A percentile compares a stretch with the other conserved stretches of the same genome.
These are phyloP conservation scores for Lecanicillium sp. DNA, from an alignment of 2,329 filamentous ascomycete species.

Conservation along the genomic window DNA sequence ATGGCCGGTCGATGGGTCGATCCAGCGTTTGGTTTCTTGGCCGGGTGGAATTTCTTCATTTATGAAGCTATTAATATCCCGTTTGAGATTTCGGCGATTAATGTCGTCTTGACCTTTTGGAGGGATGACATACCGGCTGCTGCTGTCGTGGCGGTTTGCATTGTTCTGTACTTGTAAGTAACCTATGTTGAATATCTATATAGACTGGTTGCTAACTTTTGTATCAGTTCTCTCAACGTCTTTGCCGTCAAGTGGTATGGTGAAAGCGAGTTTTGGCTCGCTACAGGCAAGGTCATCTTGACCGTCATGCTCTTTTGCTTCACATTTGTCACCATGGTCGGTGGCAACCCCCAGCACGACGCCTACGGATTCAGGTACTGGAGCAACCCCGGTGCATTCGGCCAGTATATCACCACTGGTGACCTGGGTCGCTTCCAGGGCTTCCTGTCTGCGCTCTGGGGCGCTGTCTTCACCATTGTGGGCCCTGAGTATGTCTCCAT, in stretches of 20 bases:
- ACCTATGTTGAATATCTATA: no score
- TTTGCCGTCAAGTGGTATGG: slow-evolving; percentile 60
- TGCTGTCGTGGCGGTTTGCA: slow-evolving; percentile 47
- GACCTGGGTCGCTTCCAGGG: slow-evolving; percentile 60
- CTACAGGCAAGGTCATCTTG: slow-evolving; percentile 55
- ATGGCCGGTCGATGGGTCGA: slow-evolving; percentile 59
- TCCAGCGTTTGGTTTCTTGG: slow-evolving; percentile 50
- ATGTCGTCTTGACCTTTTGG: slow-evolving; percentile 34
- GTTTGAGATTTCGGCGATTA: slow-evolving; percentile 34
- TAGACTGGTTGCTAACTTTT: no score
- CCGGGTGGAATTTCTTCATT: slow-evolving; percentile 35
- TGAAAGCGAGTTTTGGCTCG: slow-evolving; percentile 64
- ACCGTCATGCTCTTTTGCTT: slow-evolving; percentile 62
- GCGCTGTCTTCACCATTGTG: slow-evolving; percentile 54
- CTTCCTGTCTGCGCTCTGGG: slow-evolving; percentile 60
- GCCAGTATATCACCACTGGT: slow-evolving; percentile 50
- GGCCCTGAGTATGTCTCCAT: slow-evolving; percentile 61
- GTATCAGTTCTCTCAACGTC: slow-evolving; percentile 46
- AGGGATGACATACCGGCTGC: slow-evolving; percentile 51
- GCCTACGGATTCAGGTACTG: slow-evolving; percentile 65
- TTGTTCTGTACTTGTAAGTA: slow-evolving; percentile 48
- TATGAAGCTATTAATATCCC: slow-evolving; percentile 34
- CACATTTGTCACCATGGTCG: slow-evolving; percentile 72
- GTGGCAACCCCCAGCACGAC: slow-evolving; percentile 64
- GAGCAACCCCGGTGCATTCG: slow-evolving; percentile 34